Evolutionary conservation across 306 rosid genomes (phyloP), one percentile per base, ranked within the genome.

Genomic region (Glycyrrhiza uralensis): DNA sequence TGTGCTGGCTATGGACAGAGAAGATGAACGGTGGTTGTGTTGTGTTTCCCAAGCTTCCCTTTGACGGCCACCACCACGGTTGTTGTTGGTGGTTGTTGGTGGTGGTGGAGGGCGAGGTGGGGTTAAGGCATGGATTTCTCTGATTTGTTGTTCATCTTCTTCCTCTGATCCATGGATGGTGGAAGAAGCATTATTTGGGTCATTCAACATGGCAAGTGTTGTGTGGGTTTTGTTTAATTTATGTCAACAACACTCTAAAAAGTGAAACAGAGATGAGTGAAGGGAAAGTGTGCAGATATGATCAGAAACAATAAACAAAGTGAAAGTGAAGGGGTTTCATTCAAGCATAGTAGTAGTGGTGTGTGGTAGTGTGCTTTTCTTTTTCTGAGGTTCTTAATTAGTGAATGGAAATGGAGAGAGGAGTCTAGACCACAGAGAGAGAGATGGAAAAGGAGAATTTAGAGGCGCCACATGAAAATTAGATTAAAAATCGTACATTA

Each of bases 41-140:
- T n/a, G n/a, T 0, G 89, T 80, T 69, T 90, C 96, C 96, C 96
- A 90, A 29, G 77, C 42, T 15, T 89, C 88, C 55, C 88, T 66
- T 2, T 82, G 81, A 50, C 82, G 86, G n/a, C n/a, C n/a, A n/a
- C n/a, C n/a, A 20, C 70, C 80, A n/a, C 80, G 85, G 55, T 68
- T 80, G 3, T 41, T n/a, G 55, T 68, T 45, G 2, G 81, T 62
- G 0, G 74, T 59, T 0, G 13, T 55, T 6, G 73, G 81, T 6
- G 65, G 69, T 0, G 62, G 74, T 0, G 80, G 77, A 6, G 71
- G 84, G 2, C 41, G 86, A 4, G 96, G 90, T 14, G 98, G 88
- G 13, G 93, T 84, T 15, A 95, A 64, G 44, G 97, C 93, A 61
- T 95, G 96, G 80, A 95, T 95, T 66, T 91, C 99, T 71, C 99